phyloP scores from a whole-genome alignment of 73 alveolate genomes.

The Halteria grandinella region DNA sequence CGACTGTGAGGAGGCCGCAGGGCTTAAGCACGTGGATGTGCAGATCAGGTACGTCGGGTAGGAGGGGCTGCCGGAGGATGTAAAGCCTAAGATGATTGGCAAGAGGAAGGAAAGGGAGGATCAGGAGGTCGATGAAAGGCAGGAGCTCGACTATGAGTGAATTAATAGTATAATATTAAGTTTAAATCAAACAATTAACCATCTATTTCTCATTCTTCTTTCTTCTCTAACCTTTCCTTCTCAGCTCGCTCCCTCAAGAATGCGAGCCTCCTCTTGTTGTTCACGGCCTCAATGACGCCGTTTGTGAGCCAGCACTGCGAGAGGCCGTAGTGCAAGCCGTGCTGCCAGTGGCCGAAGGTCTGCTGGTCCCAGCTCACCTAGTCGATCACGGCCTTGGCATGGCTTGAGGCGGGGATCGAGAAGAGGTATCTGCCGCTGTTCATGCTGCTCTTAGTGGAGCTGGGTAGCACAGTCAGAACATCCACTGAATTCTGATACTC shows the following conservation, averaged over 20 bases:
- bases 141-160: too few relatives aligned
- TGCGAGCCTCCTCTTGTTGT: background rate
- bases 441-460: conserved; percentile 53
- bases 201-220: too few relatives aligned
- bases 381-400: conserved; percentile 44
- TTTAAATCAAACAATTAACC: too few relatives aligned
- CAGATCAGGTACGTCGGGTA: conserved; percentile 10
- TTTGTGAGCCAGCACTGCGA: too few relatives aligned
- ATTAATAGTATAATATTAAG: too few relatives aligned
- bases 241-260: background rate
- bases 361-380: conserved; percentile 57
- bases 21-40: conserved; percentile 6
- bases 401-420: conserved; percentile 46
- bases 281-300: background rate
- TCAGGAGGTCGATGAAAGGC: too few relatives aligned
- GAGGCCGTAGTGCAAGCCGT: too few relatives aligned
- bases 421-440: conserved; percentile 64
- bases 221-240: background rate
- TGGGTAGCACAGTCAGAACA: conserved; percentile 36
- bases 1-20: background rate
- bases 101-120: too few relatives aligned
- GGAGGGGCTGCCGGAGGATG: conserved; percentile 39
- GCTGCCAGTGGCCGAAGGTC: conserved; percentile 27
- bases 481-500: too few relatives aligned
- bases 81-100: conserved; percentile 35